Conservation (phyloP, 331 rosid genomes). For the Stylosanthes scabra region DNA sequence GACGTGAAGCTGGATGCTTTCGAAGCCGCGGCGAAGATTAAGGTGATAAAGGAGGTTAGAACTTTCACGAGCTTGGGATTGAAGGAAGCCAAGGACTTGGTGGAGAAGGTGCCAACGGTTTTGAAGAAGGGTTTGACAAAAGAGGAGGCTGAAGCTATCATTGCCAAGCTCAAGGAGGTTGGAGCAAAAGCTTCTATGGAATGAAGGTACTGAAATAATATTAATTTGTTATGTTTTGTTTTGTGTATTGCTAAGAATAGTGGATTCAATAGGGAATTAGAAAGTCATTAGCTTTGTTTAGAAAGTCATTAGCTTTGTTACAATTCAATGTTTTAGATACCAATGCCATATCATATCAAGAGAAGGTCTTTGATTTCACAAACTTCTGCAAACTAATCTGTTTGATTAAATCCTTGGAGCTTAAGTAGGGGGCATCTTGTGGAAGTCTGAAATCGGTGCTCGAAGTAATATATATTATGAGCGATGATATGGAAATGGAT, state of each 20-base stretch:
- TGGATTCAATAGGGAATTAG: background rate
- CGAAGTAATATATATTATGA: background rate
- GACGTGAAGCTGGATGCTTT: conserved; percentile 79
- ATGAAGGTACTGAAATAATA: conserved; percentile 50
- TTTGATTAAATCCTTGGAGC: background rate
- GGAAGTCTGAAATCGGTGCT: background rate
- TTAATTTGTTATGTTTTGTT: background rate
- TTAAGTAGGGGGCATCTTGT: conserved; percentile 1
- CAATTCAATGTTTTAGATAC: background rate
- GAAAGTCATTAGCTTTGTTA: no score
- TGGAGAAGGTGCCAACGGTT: conserved; percentile 77
- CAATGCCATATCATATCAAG: background rate
- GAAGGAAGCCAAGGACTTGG: conserved; percentile 94
- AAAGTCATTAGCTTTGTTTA: background rate
- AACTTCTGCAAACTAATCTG: conserved; percentile 1
- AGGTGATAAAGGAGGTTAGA: conserved; percentile 85
- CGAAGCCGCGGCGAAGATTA: conserved; percentile 75
- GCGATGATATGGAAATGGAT: no score
- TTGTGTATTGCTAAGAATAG: background rate
- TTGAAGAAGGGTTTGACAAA: conserved; percentile 84
- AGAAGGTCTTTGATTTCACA: background rate
- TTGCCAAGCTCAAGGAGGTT: conserved; percentile 74
- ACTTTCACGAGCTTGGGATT: conserved; percentile 78
- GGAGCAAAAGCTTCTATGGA: conserved; percentile 84
- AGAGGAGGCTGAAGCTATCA: conserved; percentile 74